Base-by-base conservation (phyloP, 345 rosid genomes). In the Camelina sativa region DNA sequence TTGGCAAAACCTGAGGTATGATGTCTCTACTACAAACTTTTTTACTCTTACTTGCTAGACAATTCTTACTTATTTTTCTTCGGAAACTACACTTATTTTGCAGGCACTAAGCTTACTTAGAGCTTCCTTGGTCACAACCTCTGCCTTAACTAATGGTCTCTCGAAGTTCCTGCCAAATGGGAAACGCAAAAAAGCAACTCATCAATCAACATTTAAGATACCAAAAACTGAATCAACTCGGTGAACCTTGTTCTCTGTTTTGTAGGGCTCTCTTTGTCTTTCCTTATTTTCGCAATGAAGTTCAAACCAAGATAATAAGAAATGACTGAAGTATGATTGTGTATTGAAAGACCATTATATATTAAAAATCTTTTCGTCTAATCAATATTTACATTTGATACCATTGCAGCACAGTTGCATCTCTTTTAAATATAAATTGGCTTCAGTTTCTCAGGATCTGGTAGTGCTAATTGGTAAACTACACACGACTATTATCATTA, bases 51-150 rank as follows among this genome's bases (percentile, higher is more conserved):
- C 48, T 43, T 13, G 15, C 16, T 13, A 43, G n/a, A 13, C 16
- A 43, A 43, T 43, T 43, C 48, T 43, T 50, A 8, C 40, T 8
- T 35, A 2, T 19, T 19, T 17, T 50, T 50, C 25, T 11, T n/a
- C 28, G 50, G 28, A 40, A 34, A 32, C 10, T 28, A 35, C 23
- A 7, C 17, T 0, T 13, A 7, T 48, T n/a, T 48, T 62, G 12
- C 35, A 73, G 76, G 76, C 76, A 13, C 9, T 41, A 6, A 73
- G 70, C 20, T 73, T 73, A 22, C 20, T 64, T 11, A 28, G 76
- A 53, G 76, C 70, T 64, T 73, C 70, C 19, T 63, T 73, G 62
- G 30, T 54, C 47, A 52, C 70, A 30, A 38, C 44, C 43, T 53
- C 55, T 62, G 69, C 55, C 2, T 73, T 73, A 30, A 11, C 62